Conservation (phyloP, 1,284 basidiomycete genomes). For the Ganoderma resinaceum region DNA sequence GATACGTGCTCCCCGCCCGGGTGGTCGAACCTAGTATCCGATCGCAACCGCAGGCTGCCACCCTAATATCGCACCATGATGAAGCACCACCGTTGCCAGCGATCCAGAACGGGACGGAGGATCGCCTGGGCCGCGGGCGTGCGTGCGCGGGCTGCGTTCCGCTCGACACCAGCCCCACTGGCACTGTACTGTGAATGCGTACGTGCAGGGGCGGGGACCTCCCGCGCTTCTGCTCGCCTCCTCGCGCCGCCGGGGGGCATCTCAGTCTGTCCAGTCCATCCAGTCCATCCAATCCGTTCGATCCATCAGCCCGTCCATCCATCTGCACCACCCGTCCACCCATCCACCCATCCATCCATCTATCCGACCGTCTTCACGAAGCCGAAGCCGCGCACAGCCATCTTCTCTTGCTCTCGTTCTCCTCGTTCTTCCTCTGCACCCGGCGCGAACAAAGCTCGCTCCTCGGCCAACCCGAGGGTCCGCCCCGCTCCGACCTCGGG, state of each 20-base stretch:
- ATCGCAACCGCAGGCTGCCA: not conserved
- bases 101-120: not conserved
- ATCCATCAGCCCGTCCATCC: not conserved
- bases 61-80: not conserved
- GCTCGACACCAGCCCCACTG: not conserved
- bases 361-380: not conserved
- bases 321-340: not conserved
- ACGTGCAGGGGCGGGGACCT: not conserved
- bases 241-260: conserved; percentile 28
- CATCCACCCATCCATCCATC: not conserved
- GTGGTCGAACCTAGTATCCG: not conserved
- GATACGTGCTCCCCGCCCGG: not conserved
- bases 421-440: not conserved
- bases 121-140: not conserved
- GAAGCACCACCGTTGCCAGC: no score
- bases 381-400: not conserved
- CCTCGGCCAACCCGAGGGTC: no score
- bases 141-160: not conserved
- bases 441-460: not conserved
- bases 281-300: no score
- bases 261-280: not conserved
- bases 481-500: not conserved
- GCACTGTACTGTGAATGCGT: no score
- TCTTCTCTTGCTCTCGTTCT: not conserved
- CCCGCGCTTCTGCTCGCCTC: conserved; percentile 24